Evolutionary conservation across 2,329 filamentous ascomycete species (phyloP).

Genomic region (Penicillium palitans): DNA sequence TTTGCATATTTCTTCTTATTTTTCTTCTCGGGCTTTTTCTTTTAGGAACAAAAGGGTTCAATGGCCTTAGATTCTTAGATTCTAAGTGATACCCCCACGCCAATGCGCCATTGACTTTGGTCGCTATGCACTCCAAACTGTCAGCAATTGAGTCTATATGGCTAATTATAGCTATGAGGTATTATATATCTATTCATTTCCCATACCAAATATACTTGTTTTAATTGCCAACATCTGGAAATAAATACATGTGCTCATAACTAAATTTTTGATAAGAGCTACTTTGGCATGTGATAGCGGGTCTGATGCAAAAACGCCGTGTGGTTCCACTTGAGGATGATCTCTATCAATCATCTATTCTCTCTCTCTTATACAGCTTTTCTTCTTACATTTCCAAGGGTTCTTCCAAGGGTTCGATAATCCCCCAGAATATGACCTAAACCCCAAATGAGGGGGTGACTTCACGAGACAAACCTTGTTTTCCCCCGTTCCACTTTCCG

Average conservation of each 20-base stretch:
- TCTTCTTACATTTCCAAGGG: background rate
- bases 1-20: slow-evolving; percentile 1
- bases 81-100: background rate
- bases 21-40: background rate
- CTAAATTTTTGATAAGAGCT: slow-evolving; percentile 21
- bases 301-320: slow-evolving; percentile 23
- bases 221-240: background rate
- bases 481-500: background rate
- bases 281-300: slow-evolving; percentile 37
- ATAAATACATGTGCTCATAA: background rate
- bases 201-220: background rate
- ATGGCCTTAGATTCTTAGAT: background rate
- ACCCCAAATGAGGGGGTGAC: background rate
- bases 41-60: background rate
- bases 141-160: background rate
- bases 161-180: background rate
- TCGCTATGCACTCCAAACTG: background rate
- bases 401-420: background rate
- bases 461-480: background rate
- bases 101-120: slow-evolving; percentile 6
- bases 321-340: slow-evolving; percentile 5
- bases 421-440: background rate
- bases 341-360: background rate
- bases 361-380: background rate
- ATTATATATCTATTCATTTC: background rate